A percentile compares a stretch with the other conserved stretches of the same genome.
Conservation (phyloP, 2,329 filamentous ascomycete genomes). For the Sclerotiophoma versabilis region DNA sequence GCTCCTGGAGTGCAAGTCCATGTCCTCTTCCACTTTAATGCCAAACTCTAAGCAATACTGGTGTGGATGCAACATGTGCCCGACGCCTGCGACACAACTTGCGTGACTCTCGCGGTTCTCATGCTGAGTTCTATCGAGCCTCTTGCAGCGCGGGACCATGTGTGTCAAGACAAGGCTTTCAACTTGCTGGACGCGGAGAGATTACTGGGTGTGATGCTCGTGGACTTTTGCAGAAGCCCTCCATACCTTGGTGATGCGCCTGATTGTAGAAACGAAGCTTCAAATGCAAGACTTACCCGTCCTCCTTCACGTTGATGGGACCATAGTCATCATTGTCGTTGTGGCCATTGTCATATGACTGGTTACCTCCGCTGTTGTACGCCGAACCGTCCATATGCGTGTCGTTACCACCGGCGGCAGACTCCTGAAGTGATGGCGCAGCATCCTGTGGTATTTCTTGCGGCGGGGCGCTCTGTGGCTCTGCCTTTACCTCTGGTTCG, state of each 20-base stretch:
- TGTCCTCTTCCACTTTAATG: constrained; percentile 21
- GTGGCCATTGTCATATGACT: constrained; percentile 40
- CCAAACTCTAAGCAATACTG: constrained; percentile 11
- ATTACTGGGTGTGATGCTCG: neutral
- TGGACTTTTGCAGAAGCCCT: constrained; percentile 2
- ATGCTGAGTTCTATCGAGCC: neutral
- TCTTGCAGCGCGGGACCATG: constrained; percentile 4
- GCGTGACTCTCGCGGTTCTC: neutral
- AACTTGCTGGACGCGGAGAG: neutral
- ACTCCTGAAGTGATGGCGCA: constrained; percentile 29
- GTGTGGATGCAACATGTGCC: constrained; percentile 1
- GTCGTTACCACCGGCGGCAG: constrained; percentile 31
- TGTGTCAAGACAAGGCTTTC: neutral
- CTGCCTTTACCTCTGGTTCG: constrained; percentile 32
- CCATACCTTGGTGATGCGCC: constrained; percentile 37
- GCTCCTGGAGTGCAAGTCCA: constrained; percentile 14
- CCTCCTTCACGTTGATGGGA: constrained; percentile 81
- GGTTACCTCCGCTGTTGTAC: constrained; percentile 39
- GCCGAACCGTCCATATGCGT: constrained; percentile 42
- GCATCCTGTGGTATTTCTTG: constrained; percentile 27
- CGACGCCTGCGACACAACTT: constrained; percentile 1
- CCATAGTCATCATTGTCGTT: constrained; percentile 54
- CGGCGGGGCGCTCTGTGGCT: constrained; percentile 26
- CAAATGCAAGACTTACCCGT: constrained; percentile 73
- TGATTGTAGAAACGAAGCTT: constrained; percentile 18